phyloP scores from a whole-genome alignment of 257 asterid genomes.

The Solanum peruvianum region DNA sequence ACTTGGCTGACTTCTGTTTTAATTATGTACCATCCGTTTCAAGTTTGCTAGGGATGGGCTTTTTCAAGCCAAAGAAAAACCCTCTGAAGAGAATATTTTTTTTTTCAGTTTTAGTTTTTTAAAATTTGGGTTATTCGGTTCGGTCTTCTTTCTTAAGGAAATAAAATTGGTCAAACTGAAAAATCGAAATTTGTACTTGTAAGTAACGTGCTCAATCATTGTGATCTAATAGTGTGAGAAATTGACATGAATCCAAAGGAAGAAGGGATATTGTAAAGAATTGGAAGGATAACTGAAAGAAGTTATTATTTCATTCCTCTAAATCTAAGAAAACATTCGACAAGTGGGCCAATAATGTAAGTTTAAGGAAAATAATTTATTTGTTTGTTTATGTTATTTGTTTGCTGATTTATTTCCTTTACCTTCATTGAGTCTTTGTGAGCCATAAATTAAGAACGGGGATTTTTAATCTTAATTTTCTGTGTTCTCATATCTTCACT shows the following conservation, averaged over 20 bases:
- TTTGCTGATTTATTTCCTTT: background rate
- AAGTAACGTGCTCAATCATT: background rate
- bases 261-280: background rate
- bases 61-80: background rate
- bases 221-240: background rate
- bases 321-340: background rate
- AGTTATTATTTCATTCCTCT: background rate
- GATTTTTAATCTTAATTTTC: background rate
- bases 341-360: background rate
- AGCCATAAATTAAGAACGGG: background rate
- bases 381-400: background rate
- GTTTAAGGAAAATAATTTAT: background rate
- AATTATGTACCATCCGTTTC: background rate
- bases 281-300: background rate
- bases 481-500: background rate
- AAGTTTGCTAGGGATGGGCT: background rate
- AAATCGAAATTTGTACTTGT: background rate
- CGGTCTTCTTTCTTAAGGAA: background rate
- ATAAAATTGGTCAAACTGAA: background rate
- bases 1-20: background rate
- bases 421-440: background rate
- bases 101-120: background rate
- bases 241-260: background rate
- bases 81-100: background rate
- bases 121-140: background rate